phyloP scores from a whole-genome alignment of 805 yeast species.

The Komagataella pastoris region DNA sequence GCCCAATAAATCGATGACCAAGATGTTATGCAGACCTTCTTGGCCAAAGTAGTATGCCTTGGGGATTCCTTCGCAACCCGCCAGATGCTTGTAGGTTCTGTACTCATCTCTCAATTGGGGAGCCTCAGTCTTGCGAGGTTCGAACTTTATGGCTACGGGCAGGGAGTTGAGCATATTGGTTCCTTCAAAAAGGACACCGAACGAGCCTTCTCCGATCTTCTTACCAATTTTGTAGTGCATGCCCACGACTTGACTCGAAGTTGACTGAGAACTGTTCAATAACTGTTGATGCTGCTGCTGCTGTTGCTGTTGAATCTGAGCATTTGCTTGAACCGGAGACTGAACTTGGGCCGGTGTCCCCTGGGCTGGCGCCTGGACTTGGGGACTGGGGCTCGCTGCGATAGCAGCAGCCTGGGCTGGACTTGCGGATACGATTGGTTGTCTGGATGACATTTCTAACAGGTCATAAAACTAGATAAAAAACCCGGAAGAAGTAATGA shows the following conservation, averaged over 20 bases:
- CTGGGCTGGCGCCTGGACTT: not conserved
- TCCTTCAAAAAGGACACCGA: conserved; percentile 96
- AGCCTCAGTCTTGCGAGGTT: conserved; percentile 93
- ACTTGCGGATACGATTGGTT: not conserved
- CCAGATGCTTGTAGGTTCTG: conserved; percentile 80
- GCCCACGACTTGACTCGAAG: conserved; percentile 64
- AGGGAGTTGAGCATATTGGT: conserved; percentile 81
- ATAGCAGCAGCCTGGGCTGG: not conserved
- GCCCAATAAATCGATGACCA: conserved; percentile 89
- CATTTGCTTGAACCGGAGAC: not conserved
- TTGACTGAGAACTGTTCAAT: conserved; percentile 9
- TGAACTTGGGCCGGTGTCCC: not conserved
- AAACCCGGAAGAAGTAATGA: not conserved
- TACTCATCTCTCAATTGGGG: conserved; percentile 96
- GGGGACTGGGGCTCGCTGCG: not conserved
- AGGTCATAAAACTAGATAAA: not conserved
- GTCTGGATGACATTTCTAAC: not conserved
- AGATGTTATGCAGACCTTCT: conserved; percentile 91
- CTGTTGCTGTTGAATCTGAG: conserved; percentile 19
- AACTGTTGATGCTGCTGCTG: conserved; percentile 19
- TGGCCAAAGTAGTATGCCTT: conserved; percentile 97
- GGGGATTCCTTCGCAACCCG: conserved; percentile 80
- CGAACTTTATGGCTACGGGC: conserved; percentile 93
- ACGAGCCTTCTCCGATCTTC: conserved; percentile 97
- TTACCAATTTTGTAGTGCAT: conserved; percentile 94